phyloP scores from a whole-genome alignment of 805 yeast genomes.

The Ogataea corticis region DNA sequence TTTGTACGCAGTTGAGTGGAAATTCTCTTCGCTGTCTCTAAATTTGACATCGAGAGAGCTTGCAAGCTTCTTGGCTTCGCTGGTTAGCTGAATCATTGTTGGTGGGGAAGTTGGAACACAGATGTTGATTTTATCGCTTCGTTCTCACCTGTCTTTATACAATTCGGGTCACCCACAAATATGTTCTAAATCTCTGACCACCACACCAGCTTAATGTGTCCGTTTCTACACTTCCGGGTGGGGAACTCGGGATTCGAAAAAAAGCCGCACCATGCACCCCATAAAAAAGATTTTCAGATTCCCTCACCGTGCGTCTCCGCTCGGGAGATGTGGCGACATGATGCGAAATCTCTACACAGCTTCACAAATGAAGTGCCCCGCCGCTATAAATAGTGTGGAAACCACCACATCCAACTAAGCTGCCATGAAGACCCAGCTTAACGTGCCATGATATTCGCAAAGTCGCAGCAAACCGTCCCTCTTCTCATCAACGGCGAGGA shows the following conservation, averaged over 20 bases:
- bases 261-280: background rate
- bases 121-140: no score
- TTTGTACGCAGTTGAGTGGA: slow-evolving; percentile 8
- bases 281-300: background rate
- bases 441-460: background rate
- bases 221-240: slow-evolving; percentile 1
- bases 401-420: no score
- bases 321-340: background rate
- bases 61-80: slow-evolving; percentile 3
- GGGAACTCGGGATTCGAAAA: slow-evolving; percentile 2
- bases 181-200: no score
- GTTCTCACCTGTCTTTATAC: no score
- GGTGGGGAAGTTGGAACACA: no score
- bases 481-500: slow-evolving; percentile 4
- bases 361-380: no score
- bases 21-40: slow-evolving; percentile 5
- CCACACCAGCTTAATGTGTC: no score
- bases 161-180: no score
- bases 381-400: no score
- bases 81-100: background rate
- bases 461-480: background rate
- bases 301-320: background rate
- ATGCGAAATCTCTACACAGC: background rate
- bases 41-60: slow-evolving; percentile 6
- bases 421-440: no score